These are phyloP conservation scores for Aspergillus tanneri DNA, from an alignment of 2,329 filamentous ascomycete species.

Conservation along the genomic window DNA sequence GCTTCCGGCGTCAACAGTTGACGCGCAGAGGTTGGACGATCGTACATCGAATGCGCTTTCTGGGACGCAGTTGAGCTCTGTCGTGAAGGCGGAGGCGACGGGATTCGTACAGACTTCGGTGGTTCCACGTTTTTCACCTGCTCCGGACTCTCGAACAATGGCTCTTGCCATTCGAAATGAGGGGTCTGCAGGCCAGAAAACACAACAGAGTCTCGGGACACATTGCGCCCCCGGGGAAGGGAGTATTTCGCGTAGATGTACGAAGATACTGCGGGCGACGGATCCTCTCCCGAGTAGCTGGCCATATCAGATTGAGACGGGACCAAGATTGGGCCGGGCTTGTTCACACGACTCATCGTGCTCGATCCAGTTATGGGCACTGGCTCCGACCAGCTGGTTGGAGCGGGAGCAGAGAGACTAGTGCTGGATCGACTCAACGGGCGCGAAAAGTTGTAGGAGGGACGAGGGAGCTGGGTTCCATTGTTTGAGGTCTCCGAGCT, in stretches of 20 bases:
- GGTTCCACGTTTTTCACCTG: constrained; percentile 28
- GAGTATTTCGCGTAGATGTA: constrained; percentile 85
- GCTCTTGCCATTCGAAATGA: constrained; percentile 65
- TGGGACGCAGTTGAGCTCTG: constrained; percentile 22
- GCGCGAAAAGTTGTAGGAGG: constrained; percentile 90
- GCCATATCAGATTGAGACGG: constrained; percentile 25
- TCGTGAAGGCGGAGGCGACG: constrained; percentile 32
- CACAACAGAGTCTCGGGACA: constrained; percentile 67
- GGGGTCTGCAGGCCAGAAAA: constrained; percentile 56
- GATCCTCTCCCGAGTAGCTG: constrained; percentile 26
- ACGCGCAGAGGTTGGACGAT: constrained; percentile 24
- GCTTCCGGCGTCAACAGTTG: constrained; percentile 14
- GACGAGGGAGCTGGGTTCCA: constrained; percentile 61
- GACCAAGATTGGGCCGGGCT: constrained; percentile 36
- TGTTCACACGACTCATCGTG: constrained; percentile 29
- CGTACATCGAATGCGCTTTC: constrained; percentile 31
- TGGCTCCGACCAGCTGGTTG: constrained; percentile 30
- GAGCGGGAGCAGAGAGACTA: constrained; percentile 36
- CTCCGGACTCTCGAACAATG: constrained; percentile 44
- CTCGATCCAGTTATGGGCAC: constrained; percentile 31
- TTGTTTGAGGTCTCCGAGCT: constrained; percentile 74
- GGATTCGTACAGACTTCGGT: constrained; percentile 27
- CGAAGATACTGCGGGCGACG: constrained; percentile 58
- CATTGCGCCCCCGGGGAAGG: constrained; percentile 75
- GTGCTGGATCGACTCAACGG: constrained; percentile 66